Base-by-base conservation (phyloP, 2,329 filamentous ascomycete species). In the Arthrinium puccinioides region DNA sequence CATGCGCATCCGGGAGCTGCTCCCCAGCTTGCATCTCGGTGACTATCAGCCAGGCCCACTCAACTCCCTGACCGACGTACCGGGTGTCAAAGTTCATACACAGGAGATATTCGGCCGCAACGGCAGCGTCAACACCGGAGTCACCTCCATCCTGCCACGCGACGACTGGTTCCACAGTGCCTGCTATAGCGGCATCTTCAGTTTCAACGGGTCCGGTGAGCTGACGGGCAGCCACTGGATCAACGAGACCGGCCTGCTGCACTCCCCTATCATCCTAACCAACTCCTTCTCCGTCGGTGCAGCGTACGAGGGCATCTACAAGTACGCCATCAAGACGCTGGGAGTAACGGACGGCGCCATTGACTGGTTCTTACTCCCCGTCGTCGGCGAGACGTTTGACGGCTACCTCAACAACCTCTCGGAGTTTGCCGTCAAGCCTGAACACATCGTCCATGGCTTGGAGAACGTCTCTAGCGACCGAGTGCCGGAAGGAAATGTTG, bases 151-250 rank as follows among this genome's bases (percentile, higher is more conserved):
- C 37, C 49, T 73, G 1, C 67, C 69, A 1, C 63, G 67, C 9
- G 30, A 46, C 5, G 53, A 66, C 32, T 73, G 69, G 67, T 60
- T 61, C 48, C 42, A 59, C 30, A 57, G 62, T 9, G 65, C 65
- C 27, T 67, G 62, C 37, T 66, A 71, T 32, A 64, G 69, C 4
- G 65, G 65, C n/a, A 49, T 72, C 32, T 80, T 79, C 56, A 67
- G 69, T 42, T 79, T 82, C 61, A 82, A 82, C 46, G 77, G 78
- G 38, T 71, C 69, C 31, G 77, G 79, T 28, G 76, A 81, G 54
- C 62, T 81, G 61, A 81, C 77, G 0, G 76, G 76, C 3, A 63
- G 62, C 9, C 73, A 80, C 47, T 78, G 74, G 69, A 71, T 82
- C 41, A 66, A 75, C 13, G 78, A 82, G 52, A 75, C 74, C 0